Percentiles rank a stretch among this genome's conserved stretches.
Conservation (phyloP, 139 green algal species). For the Nannochloris sp. region DNA sequence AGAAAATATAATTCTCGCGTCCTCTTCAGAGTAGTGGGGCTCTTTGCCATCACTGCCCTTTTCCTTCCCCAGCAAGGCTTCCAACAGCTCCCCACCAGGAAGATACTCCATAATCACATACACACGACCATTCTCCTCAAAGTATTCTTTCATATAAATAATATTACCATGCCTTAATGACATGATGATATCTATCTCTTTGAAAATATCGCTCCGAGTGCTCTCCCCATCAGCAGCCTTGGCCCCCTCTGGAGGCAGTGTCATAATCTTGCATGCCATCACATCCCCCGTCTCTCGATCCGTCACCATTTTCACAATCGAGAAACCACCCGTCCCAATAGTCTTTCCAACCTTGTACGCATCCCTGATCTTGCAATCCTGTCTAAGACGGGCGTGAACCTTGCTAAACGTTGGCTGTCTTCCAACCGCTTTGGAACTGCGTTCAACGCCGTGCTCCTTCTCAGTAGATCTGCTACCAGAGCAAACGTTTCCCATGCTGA, state of each 20-base stretch:
- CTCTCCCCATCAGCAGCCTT: slow-evolving; percentile 59
- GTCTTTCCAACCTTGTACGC: slow-evolving; percentile 71
- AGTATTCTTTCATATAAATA: slow-evolving; percentile 82
- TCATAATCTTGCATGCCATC: slow-evolving; percentile 86
- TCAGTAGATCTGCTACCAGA: neutral
- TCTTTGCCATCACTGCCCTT: slow-evolving; percentile 8
- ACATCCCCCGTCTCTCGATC: slow-evolving; percentile 44
- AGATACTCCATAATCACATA: slow-evolving; percentile 86
- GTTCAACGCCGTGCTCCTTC: neutral
- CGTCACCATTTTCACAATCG: slow-evolving; percentile 67
- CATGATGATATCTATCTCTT: slow-evolving; percentile 85
- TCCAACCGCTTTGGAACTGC: neutral
- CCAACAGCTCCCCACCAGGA: slow-evolving; percentile 69
- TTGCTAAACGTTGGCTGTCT: neutral
- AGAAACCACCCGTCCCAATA: slow-evolving; percentile 77
- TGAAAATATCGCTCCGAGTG: slow-evolving; percentile 78
- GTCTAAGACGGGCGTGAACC: neutral
- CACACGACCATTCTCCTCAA: slow-evolving; percentile 69
- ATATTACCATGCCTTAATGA: slow-evolving; percentile 73
- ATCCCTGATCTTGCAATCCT: slow-evolving; percentile 40
- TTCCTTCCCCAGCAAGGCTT: slow-evolving; percentile 59
- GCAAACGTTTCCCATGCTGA: neutral
- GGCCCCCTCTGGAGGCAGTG: slow-evolving; percentile 45
- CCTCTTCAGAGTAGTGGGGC: slow-evolving; percentile 62
- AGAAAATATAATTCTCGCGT: slow-evolving; percentile 62